Conservation (phyloP, 306 rosid species). For the Albizia julibrissin region DNA sequence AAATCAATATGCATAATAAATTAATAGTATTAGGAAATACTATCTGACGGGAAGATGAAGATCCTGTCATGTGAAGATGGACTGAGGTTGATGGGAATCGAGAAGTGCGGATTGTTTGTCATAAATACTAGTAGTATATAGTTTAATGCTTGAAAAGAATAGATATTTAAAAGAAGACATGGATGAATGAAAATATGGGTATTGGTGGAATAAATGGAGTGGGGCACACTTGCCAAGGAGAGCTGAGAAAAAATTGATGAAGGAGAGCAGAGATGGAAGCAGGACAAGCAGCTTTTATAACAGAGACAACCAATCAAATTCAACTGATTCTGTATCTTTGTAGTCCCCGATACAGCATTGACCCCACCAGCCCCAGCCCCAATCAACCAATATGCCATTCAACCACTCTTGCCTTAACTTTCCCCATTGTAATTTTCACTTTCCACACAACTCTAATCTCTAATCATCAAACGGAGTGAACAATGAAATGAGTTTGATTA, state of each 20-base stretch:
- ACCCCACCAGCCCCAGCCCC: background rate
- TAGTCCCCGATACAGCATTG: background rate
- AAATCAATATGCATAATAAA: background rate
- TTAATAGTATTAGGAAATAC: background rate
- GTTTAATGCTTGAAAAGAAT: background rate
- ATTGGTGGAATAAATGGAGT: background rate
- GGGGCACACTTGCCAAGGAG: slow-evolving; percentile 14
- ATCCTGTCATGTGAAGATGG: background rate
- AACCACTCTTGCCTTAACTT: too few relatives aligned
- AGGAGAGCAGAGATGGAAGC: background rate
- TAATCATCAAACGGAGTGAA: background rate
- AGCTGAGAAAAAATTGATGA: slow-evolving; percentile 7
- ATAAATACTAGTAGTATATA: background rate
- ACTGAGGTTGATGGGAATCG: background rate
- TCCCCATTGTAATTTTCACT: background rate
- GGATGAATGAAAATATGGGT: background rate
- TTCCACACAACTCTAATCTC: background rate
- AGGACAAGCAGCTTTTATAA: background rate
- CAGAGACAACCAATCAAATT: slow-evolving; percentile 9
- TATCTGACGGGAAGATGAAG: background rate
- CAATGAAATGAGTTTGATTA: background rate
- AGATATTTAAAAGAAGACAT: background rate
- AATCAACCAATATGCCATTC: too few relatives aligned
- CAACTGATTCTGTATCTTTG: background rate
- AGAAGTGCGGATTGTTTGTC: background rate